Conservation (phyloP, 306 rosid genomes). For the Fragaria ananassa region DNA sequence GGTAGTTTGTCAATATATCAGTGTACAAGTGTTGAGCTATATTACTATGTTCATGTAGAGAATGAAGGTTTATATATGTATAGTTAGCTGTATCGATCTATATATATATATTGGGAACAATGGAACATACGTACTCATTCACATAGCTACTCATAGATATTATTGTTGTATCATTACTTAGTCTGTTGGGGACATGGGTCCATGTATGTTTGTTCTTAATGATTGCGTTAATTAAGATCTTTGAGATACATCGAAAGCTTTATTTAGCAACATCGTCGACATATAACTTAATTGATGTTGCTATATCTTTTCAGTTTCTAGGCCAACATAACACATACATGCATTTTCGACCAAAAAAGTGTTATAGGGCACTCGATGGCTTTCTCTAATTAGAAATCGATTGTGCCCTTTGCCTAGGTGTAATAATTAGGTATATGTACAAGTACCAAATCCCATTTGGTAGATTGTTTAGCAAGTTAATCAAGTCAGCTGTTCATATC, state of each 20-base stretch:
- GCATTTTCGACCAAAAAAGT: neutral
- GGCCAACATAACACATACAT: neutral
- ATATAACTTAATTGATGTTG: neutral
- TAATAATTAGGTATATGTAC: neutral
- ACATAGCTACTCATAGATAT: neutral
- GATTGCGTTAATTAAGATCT: neutral
- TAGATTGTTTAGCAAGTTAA: neutral
- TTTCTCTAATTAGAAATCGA: neutral
- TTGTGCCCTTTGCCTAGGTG: neutral
- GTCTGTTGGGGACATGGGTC: neutral
- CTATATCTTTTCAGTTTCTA: neutral
- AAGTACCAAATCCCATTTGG: neutral
- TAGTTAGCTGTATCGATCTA: too few species aligned
- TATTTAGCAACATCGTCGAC: neutral
- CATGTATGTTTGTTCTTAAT: neutral
- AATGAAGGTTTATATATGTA: too few species aligned
- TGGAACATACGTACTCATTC: too few species aligned
- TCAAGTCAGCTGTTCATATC: neutral
- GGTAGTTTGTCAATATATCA: too few species aligned
- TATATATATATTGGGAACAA: too few species aligned
- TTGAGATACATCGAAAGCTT: neutral
- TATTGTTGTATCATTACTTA: neutral
- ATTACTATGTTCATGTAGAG: too few species aligned
- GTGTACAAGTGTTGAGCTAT: too few species aligned
- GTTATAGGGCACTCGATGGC: neutral